Base-by-base conservation (phyloP, 306 rosid genomes). In the Casuarina cunninghamiana region DNA sequence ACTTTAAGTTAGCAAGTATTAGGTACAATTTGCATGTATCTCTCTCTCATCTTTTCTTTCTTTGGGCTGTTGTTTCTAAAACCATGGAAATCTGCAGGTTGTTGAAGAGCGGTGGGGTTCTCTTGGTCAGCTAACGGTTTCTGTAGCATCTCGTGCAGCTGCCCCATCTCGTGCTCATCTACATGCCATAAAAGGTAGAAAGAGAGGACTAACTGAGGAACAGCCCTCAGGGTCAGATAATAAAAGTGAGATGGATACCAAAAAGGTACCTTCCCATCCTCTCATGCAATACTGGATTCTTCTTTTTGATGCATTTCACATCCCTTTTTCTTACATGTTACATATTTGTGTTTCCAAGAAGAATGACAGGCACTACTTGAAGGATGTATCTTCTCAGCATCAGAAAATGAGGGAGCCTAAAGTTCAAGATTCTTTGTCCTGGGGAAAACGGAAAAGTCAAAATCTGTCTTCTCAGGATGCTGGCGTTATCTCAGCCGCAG, bases 101-200 rank as follows among this genome's bases (percentile, higher is more conserved):
- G 93, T 89, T 57, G 88, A 78, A 76, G 97, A 91, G 84, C 93
- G 98, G 77, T 91, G 97, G 97, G 86, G 90, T 86, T 89, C 97
- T 73, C 88, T 95, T 35, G 97, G 97, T 85, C 85, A 88, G 43
- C 77, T 95, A 67, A 85, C 93, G 19, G 93, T 78, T 74, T 89
- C 98, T 37, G 84, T 90, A 79, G 86, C 89, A 48, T 91, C 97
- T 42, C 75, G 77, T 43, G 76, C 74, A 77, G 93, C 96, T 78
- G 98, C 98, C 62, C 96, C 94, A 53, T 86, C 96, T 75, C 97
- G 89, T 77, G 93, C 98, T 75, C 98, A 95, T 87, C 79, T 95
- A 42, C 89, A 71, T 74, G 96, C 98, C 51, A 95, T 91, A 83
- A 86, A 73, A 78, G 83, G 81, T 81, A 88, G 98, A 79, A 87